Evolutionary conservation across 352 stramenopile genomes (phyloP).

Genomic region (Aphanomyces stellatus): DNA sequence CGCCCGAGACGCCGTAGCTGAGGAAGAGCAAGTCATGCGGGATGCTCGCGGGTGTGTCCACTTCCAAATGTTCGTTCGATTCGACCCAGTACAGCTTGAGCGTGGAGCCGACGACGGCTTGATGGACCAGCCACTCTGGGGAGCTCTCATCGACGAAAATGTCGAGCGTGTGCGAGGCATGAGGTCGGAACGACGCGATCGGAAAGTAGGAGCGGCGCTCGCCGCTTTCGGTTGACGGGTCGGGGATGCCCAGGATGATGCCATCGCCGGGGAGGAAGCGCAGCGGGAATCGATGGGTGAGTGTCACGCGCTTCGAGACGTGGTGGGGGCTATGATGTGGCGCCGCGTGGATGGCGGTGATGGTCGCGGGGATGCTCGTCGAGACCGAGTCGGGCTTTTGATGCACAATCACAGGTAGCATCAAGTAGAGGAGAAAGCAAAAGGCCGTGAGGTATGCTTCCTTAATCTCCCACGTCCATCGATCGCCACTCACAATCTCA

Average conservation of each 20-base stretch:
- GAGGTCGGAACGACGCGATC: neutral
- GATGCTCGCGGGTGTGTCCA: neutral
- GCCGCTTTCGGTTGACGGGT: neutral
- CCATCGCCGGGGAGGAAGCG: conserved; percentile 4
- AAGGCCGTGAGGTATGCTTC: conserved; percentile 18
- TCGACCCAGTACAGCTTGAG: conserved; percentile 10
- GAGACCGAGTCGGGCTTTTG: neutral
- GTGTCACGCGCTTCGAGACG: neutral
- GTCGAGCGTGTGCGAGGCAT: neutral
- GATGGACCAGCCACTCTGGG: neutral
- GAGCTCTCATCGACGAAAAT: neutral
- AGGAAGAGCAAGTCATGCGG: neutral
- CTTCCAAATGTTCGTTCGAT: conserved; percentile 7
- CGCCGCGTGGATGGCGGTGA: neutral
- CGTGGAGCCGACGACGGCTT: neutral
- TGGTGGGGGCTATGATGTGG: neutral
- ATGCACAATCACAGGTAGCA: conserved; percentile 15
- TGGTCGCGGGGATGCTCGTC: neutral
- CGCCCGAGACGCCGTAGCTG: conserved; percentile 1
- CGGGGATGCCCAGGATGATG: neutral
- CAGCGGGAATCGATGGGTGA: neutral
- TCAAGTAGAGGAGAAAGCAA: conserved; percentile 17
- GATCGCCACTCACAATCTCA: conserved; percentile 10
- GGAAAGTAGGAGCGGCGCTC: neutral
- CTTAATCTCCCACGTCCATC: conserved; percentile 6